Evolutionary conservation across 2,329 filamentous ascomycete species (phyloP).

Genomic region (Didymella keratinophila): DNA sequence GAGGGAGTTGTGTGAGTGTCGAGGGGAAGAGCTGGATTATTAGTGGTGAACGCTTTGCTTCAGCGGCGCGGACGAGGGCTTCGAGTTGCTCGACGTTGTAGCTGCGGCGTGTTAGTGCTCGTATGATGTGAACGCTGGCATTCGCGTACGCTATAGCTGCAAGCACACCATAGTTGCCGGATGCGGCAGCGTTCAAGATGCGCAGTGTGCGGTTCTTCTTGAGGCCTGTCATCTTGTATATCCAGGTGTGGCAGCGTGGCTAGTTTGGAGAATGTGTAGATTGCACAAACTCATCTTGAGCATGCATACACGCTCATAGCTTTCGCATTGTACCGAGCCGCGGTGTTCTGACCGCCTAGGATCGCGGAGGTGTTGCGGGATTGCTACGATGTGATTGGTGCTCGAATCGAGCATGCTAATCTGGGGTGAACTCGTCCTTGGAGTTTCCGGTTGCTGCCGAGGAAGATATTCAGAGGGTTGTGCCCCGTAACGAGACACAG

Average conservation of each 20-base stretch:
- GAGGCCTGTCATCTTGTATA: conserved; percentile 23
- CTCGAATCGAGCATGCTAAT: conserved; percentile 16
- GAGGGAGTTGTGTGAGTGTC: conserved; percentile 70
- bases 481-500: conserved; percentile 35
- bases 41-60: conserved; percentile 44
- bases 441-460: not conserved
- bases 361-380: conserved; percentile 15
- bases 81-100: conserved; percentile 50
- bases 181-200: conserved; percentile 65
- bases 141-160: conserved; percentile 51
- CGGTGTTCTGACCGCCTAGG: conserved; percentile 14
- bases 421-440: not conserved
- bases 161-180: conserved; percentile 66
- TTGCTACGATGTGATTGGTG: conserved; percentile 9
- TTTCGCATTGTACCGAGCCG: conserved; percentile 5
- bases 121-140: not conserved
- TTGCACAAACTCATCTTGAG: not conserved
- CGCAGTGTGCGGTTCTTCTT: conserved; percentile 43
- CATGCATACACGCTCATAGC: not conserved
- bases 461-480: not conserved
- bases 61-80: conserved; percentile 45
- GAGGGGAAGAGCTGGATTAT: conserved; percentile 61
- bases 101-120: conserved; percentile 20
- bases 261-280: not conserved
- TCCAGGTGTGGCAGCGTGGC: not conserved